Percentiles rank a stretch among this genome's conserved stretches.
Evolutionary conservation across 805 yeast species (phyloP).

Genomic region (Schizosaccharomyces japonicus): DNA sequence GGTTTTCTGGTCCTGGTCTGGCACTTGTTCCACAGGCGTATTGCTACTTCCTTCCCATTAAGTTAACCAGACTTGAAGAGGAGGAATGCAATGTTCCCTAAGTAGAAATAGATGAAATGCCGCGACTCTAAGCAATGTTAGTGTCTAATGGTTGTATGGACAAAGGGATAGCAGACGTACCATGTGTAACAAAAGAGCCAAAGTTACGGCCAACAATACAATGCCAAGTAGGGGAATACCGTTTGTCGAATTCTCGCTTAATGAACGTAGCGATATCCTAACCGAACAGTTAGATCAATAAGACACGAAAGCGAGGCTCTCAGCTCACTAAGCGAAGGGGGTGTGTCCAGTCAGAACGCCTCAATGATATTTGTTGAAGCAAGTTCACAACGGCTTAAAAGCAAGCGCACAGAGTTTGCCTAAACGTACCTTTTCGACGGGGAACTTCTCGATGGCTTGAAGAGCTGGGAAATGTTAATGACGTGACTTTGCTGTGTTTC

Average conservation of each 20-base stretch:
- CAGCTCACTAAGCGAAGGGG: no score
- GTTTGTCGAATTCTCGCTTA: slow-evolving; percentile 32
- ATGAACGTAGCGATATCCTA: slow-evolving; percentile 32
- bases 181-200: slow-evolving; percentile 40
- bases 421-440: slow-evolving; percentile 19
- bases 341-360: no score
- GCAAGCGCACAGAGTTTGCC: neutral
- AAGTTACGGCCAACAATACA: slow-evolving; percentile 37
- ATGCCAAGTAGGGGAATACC: slow-evolving; percentile 39
- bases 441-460: slow-evolving; percentile 21
- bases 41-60: no score
- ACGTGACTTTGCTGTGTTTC: neutral
- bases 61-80: slow-evolving; percentile 21
- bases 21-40: no score
- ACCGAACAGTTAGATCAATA: slow-evolving; percentile 8
- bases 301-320: slow-evolving; percentile 1
- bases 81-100: slow-evolving; percentile 29
- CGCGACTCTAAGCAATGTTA: slow-evolving; percentile 22
- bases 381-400: neutral
- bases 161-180: slow-evolving; percentile 16
- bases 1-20: no score
- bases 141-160: no score
- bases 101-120: slow-evolving; percentile 31
- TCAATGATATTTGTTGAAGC: neutral
- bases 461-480: neutral